These are phyloP conservation scores for Polytrichum formosum DNA, from an alignment of 225 moss, liverwort and hornwort species.

Conservation along the genomic window DNA sequence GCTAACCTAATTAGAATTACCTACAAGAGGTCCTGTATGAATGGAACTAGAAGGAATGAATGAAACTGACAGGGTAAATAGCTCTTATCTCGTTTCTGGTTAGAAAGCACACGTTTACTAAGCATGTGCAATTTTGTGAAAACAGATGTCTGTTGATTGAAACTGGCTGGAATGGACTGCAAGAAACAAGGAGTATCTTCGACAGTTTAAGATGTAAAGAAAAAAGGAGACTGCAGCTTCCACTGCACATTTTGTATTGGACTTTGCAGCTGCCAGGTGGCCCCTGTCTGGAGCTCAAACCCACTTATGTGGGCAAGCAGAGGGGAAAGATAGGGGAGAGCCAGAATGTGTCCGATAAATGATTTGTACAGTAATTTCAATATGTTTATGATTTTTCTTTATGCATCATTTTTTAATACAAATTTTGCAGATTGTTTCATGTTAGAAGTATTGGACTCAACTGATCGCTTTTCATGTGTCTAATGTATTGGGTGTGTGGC, in stretches of 20 bases:
- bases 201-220: conserved; percentile 1
- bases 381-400: conserved; percentile 35
- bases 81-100: background rate
- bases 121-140: background rate
- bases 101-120: background rate
- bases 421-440: conserved; percentile 30
- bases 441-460: background rate
- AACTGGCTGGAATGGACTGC: background rate
- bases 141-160: background rate
- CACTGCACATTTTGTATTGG: background rate
- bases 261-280: conserved; percentile 10
- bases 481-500: too few species aligned
- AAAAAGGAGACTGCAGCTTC: background rate
- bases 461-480: too few species aligned
- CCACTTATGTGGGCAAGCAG: conserved; percentile 12
- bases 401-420: conserved; percentile 36
- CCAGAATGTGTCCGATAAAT: conserved; percentile 22
- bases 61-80: background rate
- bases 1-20: too few species aligned
- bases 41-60: background rate
- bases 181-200: background rate
- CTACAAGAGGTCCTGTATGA: too few species aligned
- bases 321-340: conserved; percentile 19
- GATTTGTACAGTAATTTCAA: conserved; percentile 38
- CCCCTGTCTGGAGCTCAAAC: conserved; percentile 4